phyloP scores from a whole-genome alignment of 208 protist species.

The Trypanosoma grayi region DNA sequence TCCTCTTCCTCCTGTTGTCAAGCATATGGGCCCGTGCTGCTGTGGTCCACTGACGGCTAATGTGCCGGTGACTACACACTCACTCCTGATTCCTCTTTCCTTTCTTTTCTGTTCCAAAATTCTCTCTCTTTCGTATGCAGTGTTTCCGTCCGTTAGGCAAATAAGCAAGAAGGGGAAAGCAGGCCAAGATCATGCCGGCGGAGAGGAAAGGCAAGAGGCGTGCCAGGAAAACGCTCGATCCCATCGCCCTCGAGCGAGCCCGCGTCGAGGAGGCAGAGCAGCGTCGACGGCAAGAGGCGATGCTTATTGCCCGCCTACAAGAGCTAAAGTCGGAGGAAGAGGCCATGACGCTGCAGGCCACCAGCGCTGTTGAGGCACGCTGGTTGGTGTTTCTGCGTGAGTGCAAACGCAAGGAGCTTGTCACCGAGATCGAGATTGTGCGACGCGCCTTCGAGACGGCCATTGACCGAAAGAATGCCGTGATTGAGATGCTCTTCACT shows the following conservation, averaged over 20 bases:
- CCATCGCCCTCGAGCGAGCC: constrained; percentile 56
- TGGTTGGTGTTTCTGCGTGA: constrained; percentile 92
- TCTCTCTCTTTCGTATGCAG: not conserved
- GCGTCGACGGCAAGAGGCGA: constrained; percentile 59
- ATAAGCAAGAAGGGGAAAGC: not conserved
- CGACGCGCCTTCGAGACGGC: constrained; percentile 87
- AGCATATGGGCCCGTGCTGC: too few species aligned
- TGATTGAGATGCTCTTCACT: constrained; percentile 84
- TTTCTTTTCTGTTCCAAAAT: not conserved
- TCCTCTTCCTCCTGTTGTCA: too few species aligned
- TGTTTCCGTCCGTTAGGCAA: not conserved
- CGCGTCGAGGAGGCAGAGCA: constrained; percentile 73
- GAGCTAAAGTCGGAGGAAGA: constrained; percentile 86
- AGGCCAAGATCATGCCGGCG: not conserved
- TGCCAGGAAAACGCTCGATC: constrained; percentile 26
- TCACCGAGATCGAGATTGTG: constrained; percentile 87
- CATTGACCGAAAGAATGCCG: constrained; percentile 93
- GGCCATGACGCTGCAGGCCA: constrained; percentile 40
- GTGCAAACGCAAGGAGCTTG: constrained; percentile 92
- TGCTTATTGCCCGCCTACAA: constrained; percentile 66
- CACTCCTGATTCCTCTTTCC: not conserved
- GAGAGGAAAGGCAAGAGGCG: not conserved
- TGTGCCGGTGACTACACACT: too few species aligned
- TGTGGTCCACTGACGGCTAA: too few species aligned
- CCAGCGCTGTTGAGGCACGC: constrained; percentile 67